A percentile compares a stretch with the other conserved stretches of the same genome.
These are phyloP conservation scores for Salix brachista DNA, from an alignment of 345 rosid genomes.

Conservation along the genomic window DNA sequence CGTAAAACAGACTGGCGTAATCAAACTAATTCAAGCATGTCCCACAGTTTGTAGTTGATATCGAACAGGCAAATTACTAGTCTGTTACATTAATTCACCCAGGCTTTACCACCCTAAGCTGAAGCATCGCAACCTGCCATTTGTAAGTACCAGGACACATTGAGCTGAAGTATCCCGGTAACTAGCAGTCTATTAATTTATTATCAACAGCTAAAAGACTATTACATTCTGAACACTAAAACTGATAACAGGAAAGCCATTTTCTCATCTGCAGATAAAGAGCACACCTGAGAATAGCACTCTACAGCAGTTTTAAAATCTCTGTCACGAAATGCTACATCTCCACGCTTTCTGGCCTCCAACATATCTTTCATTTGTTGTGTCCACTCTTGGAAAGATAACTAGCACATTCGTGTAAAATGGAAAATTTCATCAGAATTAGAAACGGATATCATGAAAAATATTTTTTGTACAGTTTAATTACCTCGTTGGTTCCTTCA, in stretches of 20 bases:
- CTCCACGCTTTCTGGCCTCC: slow-evolving; percentile 86
- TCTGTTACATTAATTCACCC: not conserved
- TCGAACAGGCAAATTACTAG: not conserved
- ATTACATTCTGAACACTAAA: not conserved
- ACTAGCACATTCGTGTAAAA: slow-evolving; percentile 29
- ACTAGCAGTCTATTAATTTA: not conserved
- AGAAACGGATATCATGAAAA: not conserved
- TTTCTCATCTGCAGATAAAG: not conserved
- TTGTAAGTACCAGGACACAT: not conserved
- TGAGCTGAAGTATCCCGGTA: not conserved
- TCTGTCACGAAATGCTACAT: slow-evolving; percentile 66
- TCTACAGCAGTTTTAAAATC: slow-evolving; percentile 67
- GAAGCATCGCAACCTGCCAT: not conserved
- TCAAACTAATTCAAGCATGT: not conserved
- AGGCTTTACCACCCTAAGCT: not conserved
- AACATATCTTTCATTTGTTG: slow-evolving; percentile 84
- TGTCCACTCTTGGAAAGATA: slow-evolving; percentile 96
- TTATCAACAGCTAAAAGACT: not conserved
- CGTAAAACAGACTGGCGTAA: not conserved
- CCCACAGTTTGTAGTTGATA: not conserved
- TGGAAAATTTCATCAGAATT: slow-evolving; percentile 9
- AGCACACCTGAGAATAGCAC: slow-evolving; percentile 72
- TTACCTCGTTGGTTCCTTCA: slow-evolving; percentile 84
- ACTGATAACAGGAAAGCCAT: not conserved
- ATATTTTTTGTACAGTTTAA: not conserved